Percentiles rank a stretch among this genome's conserved stretches.
Conservation (phyloP, 1,284 basidiomycete species). For the Porodaedalea pini region DNA sequence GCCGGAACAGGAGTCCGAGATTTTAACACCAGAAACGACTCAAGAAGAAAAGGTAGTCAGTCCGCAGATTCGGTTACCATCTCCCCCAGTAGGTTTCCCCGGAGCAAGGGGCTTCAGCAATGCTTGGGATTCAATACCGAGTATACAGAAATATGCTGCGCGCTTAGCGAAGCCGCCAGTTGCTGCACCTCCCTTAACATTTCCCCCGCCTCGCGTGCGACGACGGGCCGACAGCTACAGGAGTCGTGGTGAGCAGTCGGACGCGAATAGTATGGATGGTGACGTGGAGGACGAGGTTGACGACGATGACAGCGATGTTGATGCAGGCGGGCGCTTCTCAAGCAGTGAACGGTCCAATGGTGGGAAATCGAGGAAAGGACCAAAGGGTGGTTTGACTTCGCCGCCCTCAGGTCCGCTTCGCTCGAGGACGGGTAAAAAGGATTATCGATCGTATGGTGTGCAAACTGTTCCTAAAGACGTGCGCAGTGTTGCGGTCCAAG, state of each 20-base stretch:
- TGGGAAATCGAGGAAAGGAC: constrained; percentile 29
- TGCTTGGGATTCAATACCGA: constrained; percentile 79
- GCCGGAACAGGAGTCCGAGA: constrained; percentile 33
- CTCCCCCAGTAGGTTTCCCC: constrained; percentile 44
- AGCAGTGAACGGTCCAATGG: constrained; percentile 24
- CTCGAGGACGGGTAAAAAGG: constrained; percentile 41
- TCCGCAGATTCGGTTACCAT: constrained; percentile 25
- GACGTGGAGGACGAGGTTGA: constrained; percentile 82
- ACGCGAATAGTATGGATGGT: constrained; percentile 72
- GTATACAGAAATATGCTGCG: constrained; percentile 73
- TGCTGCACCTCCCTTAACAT: constrained; percentile 40
- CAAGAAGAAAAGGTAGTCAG: constrained; percentile 31
- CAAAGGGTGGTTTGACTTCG: constrained; percentile 35
- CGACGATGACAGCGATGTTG: constrained; percentile 36
- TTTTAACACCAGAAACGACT: constrained; percentile 29
- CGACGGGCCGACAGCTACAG: constrained; percentile 38
- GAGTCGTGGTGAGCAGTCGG: constrained; percentile 51
- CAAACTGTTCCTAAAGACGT: constrained; percentile 55
- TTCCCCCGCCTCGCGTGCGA: constrained; percentile 41
- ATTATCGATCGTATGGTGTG: constrained; percentile 56
- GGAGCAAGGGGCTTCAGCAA: constrained; percentile 64
- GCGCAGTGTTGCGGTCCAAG: constrained; percentile 53
- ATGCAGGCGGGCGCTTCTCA: constrained; percentile 36
- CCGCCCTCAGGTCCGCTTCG: constrained; percentile 29
- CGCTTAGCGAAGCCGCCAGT: constrained; percentile 53